Conservation (phyloP, 305 asterid genomes). For the Petunia hybrid region DNA sequence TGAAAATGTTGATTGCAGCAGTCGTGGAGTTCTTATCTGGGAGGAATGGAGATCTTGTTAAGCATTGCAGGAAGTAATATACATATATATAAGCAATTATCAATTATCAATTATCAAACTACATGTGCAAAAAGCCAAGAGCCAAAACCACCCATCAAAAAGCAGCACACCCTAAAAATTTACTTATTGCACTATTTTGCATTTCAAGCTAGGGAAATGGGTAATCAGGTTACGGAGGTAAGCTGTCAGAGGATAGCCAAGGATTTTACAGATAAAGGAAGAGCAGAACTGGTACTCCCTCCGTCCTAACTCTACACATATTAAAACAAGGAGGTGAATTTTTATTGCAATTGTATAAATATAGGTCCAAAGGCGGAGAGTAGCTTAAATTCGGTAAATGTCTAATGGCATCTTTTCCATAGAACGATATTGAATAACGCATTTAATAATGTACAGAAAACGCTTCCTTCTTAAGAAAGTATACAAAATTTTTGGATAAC, state of each 20-base stretch:
- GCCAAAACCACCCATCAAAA: not conserved
- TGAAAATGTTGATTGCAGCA: constrained; percentile 78
- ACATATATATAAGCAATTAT: not conserved
- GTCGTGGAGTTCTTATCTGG: constrained; percentile 83
- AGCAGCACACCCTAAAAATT: not conserved
- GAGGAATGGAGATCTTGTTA: constrained; percentile 27
- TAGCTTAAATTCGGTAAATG: not conserved
- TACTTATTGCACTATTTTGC: constrained; percentile 7
- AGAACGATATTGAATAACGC: not conserved
- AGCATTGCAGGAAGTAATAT: not conserved
- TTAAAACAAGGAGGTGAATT: not conserved
- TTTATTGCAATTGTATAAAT: not conserved
- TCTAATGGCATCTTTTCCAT: not conserved
- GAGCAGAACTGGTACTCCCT: not conserved
- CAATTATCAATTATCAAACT: not conserved
- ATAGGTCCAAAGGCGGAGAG: not conserved
- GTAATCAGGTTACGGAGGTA: not conserved
- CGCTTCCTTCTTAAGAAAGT: not conserved
- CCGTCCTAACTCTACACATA: not conserved
- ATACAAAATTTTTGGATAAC: not conserved
- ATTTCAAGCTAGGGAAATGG: not conserved
- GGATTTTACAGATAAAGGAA: not conserved
- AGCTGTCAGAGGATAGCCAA: not conserved
- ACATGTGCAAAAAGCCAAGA: not conserved
- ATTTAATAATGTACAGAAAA: not conserved